Base-by-base conservation (phyloP, 495 filamentous ascomycete genomes). In the Talaromyces thailandensis region DNA sequence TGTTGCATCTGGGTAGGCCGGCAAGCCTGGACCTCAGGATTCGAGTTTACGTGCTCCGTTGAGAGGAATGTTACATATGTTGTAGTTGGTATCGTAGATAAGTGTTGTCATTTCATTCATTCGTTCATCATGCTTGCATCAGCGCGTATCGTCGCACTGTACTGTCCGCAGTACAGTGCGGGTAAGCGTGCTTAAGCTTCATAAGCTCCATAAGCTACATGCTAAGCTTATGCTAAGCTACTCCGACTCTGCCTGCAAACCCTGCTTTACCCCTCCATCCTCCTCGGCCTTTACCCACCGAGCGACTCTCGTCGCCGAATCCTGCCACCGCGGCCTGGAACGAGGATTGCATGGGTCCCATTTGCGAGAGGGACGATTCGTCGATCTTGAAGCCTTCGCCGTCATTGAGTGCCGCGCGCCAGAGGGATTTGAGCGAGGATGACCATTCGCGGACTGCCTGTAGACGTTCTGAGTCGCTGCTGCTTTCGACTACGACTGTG, bases 401-500 rank as follows among this genome's bases (percentile, higher is more conserved):
- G 16, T 90, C 88, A 66, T 84, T 86, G 64, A 93, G 83, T 2
- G 91, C 74, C 18, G 84, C 81, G 25, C 72, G 73, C 71, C 81
- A 92, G 16, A 96, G 78, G 7, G 78, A 78, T 16, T 76, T 78
- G 56, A 97, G 79, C 2, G 91, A 85, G 11, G 78, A 77, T 55
- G 79, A 84, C 87, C 92, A 94, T 65, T 86, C 81, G 52, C 85
- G 74, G 73, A 98, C 81, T 21, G 92, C 87, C 56, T 81, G 75
- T 58, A 89, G 78, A 61, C 92, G 88, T 63, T 88, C 88, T 35
- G 82, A 81, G 72, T 97, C 93, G 55, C 80, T 85, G 55, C 79
- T 76, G 32, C 85, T 89, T 65, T 89, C 86, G 40, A 96, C 88
- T 68, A 91, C 84, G 31, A 98, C 86, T 0, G 86, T 91, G 24